Evolutionary conservation across 129 eudicot species (phyloP), one percentile per base, ranked within the genome.

Genomic region (Helianthus tuberosus): DNA sequence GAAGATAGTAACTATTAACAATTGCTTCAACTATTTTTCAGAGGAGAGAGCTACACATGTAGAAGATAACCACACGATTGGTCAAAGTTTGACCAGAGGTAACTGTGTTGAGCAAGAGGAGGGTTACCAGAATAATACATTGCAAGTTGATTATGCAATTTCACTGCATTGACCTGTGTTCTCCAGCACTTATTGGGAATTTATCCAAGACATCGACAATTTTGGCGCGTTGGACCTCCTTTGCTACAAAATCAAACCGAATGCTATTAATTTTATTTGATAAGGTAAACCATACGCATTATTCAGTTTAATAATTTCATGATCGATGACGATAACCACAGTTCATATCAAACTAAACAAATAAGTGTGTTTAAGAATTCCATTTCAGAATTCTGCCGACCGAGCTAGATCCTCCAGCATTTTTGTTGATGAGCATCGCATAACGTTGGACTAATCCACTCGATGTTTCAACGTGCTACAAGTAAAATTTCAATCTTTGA

Each of bases 141-240:
- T 61, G 43, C 64, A 64, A 23, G 74, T 66, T 35, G 39, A 66
- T 12, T 38, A 58, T 41, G 65, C 32, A 15, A 27, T 12, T 53
- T 78, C 75, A 82, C 82, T 82, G 67, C 32, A 64, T 53, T 46
- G 48, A 14, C 73, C 58, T 53, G 59, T 66, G 64, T 65, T 81
- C 75, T 78, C 69, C 68, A 38, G 63, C 20, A 59, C 49, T 81
- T 41, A 44, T 75, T 25, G 85, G 76, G 66, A 72, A 73, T 73
- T 70, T 86, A 63, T 84, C 87, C 81, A 86, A 58, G 27, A 82
- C 75, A 68, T 84, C 86, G 63, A 84, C 43, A 41, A 69, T 57
- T 66, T 72, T 46, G 65, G 82, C 84, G 32, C 91, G 84, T 77
- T 82, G 87, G 71, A 84, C 36, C 78, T 89, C 96, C 78, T 66